Conservation (phyloP, 805 yeast species). For the Priceomyces castillae region DNA sequence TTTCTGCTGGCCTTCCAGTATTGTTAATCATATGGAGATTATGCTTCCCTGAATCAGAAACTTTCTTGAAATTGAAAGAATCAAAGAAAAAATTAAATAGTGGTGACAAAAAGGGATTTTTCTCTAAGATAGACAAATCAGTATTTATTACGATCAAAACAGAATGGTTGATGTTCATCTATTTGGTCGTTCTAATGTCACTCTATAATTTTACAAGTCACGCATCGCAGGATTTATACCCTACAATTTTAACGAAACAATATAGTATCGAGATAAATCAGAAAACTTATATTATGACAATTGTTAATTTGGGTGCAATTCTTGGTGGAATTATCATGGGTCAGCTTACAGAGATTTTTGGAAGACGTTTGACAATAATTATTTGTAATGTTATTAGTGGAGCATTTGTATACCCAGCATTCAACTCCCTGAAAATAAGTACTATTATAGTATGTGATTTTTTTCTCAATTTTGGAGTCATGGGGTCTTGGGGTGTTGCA, state of each 20-base stretch:
- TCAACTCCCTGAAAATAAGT: constrained; percentile 26
- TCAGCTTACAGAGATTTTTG: constrained; percentile 35
- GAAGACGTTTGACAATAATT: constrained; percentile 35
- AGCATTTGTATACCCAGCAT: constrained; percentile 41
- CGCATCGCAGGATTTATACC: constrained; percentile 42
- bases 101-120: neutral
- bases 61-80: constrained; percentile 38
- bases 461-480: constrained; percentile 59
- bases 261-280: constrained; percentile 29
- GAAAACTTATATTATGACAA: constrained; percentile 37
- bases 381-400: constrained; percentile 31
- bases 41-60: constrained; percentile 44
- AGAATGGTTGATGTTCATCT: constrained; percentile 62
- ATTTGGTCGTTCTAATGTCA: constrained; percentile 49
- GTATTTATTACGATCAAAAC: constrained; percentile 15
- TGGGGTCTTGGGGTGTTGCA: constrained; percentile 68
- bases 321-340: constrained; percentile 46
- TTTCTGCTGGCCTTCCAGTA: constrained; percentile 54
- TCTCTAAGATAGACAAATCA: constrained; percentile 3
- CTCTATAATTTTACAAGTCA: constrained; percentile 43
- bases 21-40: constrained; percentile 33
- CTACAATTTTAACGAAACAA: constrained; percentile 34
- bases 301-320: constrained; percentile 41
- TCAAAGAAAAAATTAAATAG: constrained; percentile 6
- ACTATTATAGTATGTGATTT: constrained; percentile 58